Evolutionary conservation across 2,329 filamentous ascomycete species (phyloP).

Genomic region (Ceratocystis colombiana): DNA sequence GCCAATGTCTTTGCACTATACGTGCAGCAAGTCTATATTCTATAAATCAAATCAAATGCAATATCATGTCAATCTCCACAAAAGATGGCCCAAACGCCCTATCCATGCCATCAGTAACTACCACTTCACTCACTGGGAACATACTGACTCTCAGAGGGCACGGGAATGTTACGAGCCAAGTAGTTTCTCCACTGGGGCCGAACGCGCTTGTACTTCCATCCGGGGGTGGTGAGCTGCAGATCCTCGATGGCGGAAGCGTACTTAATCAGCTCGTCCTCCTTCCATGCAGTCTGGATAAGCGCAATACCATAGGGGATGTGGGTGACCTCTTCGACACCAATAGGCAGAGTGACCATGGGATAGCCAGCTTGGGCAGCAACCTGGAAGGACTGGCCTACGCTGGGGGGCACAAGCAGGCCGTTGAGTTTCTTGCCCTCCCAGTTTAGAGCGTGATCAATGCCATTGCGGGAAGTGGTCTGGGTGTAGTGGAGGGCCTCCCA

Average conservation of each 20-base stretch:
- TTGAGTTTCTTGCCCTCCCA: constrained; percentile 36
- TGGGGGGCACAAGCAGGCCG: constrained; percentile 57
- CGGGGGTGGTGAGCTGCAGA: constrained; percentile 38
- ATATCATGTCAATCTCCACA: no score
- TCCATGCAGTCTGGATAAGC: constrained; percentile 51
- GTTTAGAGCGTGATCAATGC: constrained; percentile 58
- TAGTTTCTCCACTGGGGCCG: constrained; percentile 46
- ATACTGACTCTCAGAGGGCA: constrained; percentile 29
- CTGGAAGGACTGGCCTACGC: constrained; percentile 57
- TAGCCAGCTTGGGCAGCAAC: constrained; percentile 68
- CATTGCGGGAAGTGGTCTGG: constrained; percentile 49
- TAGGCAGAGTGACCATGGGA: constrained; percentile 60
- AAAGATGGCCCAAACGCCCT: no score
- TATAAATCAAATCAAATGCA: no score
- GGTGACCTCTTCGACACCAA: constrained; percentile 42
- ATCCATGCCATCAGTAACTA: no score
- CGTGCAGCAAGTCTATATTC: no score
- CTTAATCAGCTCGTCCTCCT: constrained; percentile 47
- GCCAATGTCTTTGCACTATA: no score
- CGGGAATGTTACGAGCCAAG: constrained; percentile 38
- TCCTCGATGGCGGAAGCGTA: constrained; percentile 56
- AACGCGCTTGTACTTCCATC: constrained; percentile 38
- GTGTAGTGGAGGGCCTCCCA: constrained; percentile 55
- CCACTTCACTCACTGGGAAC: no score
- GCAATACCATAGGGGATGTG: constrained; percentile 38